phyloP scores from a whole-genome alignment of 2,329 filamentous ascomycete genomes.

The Ascochyta clinopodiicola region DNA sequence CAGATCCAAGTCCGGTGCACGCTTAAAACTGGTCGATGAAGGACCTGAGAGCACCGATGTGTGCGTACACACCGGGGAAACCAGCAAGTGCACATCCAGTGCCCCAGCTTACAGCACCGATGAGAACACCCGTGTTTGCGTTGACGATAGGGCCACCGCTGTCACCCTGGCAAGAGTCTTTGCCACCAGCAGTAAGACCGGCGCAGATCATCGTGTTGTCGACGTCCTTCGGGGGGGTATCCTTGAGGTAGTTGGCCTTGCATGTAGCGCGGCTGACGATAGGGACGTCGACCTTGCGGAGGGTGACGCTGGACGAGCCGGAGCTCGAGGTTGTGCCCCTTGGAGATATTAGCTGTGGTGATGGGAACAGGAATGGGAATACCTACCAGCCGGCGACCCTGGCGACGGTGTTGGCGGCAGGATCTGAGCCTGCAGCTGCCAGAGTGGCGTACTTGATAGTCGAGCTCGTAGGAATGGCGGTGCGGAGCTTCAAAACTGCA shows the following conservation, averaged over 20 bases:
- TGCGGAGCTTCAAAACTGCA: constrained; percentile 32
- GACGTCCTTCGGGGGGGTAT: background rate
- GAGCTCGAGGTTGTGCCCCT: constrained; percentile 25
- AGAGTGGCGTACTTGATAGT: constrained; percentile 31
- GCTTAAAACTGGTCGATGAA: constrained; percentile 3
- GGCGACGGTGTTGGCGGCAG: constrained; percentile 20
- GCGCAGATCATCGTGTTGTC: constrained; percentile 32
- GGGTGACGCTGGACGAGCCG: constrained; percentile 12
- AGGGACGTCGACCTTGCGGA: constrained; percentile 36
- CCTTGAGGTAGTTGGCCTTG: constrained; percentile 21
- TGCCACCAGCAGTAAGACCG: constrained; percentile 25
- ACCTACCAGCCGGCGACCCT: constrained; percentile 35
- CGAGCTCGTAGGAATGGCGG: constrained; percentile 25
- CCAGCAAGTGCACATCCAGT: constrained; percentile 30
- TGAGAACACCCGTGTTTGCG: constrained; percentile 10
- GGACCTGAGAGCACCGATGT: constrained; percentile 9
- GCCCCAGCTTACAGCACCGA: constrained; percentile 34
- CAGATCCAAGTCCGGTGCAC: no score
- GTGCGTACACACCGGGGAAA: constrained; percentile 34
- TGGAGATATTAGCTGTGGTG: background rate
- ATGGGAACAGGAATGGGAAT: no score
- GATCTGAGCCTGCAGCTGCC: constrained; percentile 27
- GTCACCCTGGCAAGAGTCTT: constrained; percentile 41
- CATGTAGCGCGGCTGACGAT: constrained; percentile 31
- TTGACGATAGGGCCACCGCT: constrained; percentile 34